These are phyloP conservation scores for Kluyveromyces sp. DNA, from an alignment of 1,139 yeast species.

Conservation along the genomic window DNA sequence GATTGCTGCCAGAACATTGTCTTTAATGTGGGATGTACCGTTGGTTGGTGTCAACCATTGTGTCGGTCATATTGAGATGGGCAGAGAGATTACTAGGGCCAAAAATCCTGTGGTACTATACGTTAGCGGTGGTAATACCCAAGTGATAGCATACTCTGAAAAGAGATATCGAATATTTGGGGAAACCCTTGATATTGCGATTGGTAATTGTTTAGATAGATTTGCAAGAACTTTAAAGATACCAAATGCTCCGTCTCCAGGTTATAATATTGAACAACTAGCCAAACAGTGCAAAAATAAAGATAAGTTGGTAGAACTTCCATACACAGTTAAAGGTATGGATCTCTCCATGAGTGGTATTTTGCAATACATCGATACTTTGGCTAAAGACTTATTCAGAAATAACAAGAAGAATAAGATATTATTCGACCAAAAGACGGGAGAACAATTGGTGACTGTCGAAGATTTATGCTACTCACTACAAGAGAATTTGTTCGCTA, in stretches of 20 bases:
- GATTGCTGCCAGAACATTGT: slow-evolving; percentile 80
- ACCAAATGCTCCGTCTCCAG: slow-evolving; percentile 93
- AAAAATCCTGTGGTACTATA: slow-evolving; percentile 89
- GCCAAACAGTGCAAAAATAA: slow-evolving; percentile 51
- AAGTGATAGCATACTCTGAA: slow-evolving; percentile 91
- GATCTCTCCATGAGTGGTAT: slow-evolving; percentile 96
- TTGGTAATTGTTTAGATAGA: slow-evolving; percentile 92
- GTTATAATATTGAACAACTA: slow-evolving; percentile 90
- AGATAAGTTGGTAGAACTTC: slow-evolving; percentile 63
- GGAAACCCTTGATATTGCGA: slow-evolving; percentile 93
- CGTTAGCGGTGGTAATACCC: slow-evolving; percentile 98
- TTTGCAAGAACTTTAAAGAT: slow-evolving; percentile 87
- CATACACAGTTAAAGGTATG: slow-evolving; percentile 98
- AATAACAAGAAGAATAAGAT: slow-evolving; percentile 44
- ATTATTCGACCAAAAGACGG: slow-evolving; percentile 41
- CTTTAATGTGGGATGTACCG: slow-evolving; percentile 77
- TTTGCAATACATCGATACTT: slow-evolving; percentile 69
- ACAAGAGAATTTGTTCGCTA: slow-evolving; percentile 87
- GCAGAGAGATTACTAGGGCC: slow-evolving; percentile 94
- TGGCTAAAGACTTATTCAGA: slow-evolving; percentile 65
- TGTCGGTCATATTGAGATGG: slow-evolving; percentile 98
- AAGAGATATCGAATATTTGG: slow-evolving; percentile 93
- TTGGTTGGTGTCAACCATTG: slow-evolving; percentile 95
- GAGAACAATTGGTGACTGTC: slow-evolving; percentile 50
- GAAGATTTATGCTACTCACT: slow-evolving; percentile 89